Evolutionary conservation across 2,329 filamentous ascomycete species (phyloP).

Genomic region (Plenodomus biglobosus): DNA sequence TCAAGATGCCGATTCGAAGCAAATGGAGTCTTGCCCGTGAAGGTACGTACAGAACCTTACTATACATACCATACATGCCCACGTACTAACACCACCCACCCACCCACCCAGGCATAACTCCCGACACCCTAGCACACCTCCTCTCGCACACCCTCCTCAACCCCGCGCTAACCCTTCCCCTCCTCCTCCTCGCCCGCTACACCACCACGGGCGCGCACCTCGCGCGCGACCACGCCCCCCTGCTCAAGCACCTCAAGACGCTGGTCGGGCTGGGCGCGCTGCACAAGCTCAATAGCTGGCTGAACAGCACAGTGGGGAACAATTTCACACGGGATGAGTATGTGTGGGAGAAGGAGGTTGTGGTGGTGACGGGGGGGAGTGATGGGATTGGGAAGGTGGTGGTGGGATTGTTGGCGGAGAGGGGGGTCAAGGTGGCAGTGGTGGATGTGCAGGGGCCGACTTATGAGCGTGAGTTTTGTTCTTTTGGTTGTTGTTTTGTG

Average conservation of each 20-base stretch:
- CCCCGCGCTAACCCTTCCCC: slow-evolving; percentile 63
- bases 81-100: background rate
- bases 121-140: slow-evolving; percentile 61
- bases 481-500: background rate
- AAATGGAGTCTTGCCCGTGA: slow-evolving; percentile 44
- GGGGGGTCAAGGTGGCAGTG: slow-evolving; percentile 67
- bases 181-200: slow-evolving; percentile 64
- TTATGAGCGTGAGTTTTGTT: slow-evolving; percentile 46
- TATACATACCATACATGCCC: background rate
- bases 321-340: slow-evolving; percentile 58
- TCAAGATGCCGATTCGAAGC: slow-evolving; percentile 42
- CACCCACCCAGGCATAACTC: slow-evolving; percentile 37
- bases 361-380: slow-evolving; percentile 73
- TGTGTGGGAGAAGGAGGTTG: slow-evolving; percentile 69
- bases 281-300: slow-evolving; percentile 52
- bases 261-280: slow-evolving; percentile 58
- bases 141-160: slow-evolving; percentile 65
- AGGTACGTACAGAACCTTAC: slow-evolving; percentile 28
- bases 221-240: slow-evolving; percentile 50
- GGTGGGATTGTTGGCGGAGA: slow-evolving; percentile 65
- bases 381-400: slow-evolving; percentile 71
- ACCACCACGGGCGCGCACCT: slow-evolving; percentile 63
- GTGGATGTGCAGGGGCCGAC: slow-evolving; percentile 68
- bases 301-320: slow-evolving; percentile 55
- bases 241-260: slow-evolving; percentile 57